These are phyloP conservation scores for Pseudopyrenochaeta lycopersici DNA, from an alignment of 2,329 filamentous ascomycete genomes.

Conservation along the genomic window DNA sequence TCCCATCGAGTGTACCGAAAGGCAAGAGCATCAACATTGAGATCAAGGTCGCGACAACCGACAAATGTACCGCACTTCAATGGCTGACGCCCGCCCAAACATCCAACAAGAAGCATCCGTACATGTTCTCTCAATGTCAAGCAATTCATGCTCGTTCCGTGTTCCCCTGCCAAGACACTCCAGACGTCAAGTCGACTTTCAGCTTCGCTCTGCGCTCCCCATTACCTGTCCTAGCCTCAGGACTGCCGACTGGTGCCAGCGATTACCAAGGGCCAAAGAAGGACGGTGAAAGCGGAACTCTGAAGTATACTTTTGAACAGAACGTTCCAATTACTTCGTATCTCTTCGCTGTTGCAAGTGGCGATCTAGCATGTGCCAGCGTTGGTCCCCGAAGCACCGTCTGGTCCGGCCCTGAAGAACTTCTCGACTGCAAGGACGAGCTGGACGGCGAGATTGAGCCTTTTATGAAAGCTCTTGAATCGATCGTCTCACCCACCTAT, in stretches of 20 bases:
- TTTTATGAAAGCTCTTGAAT: conserved; percentile 87
- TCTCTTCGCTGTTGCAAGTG: conserved; percentile 86
- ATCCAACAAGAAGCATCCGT: conserved; percentile 93
- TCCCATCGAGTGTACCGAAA: conserved; percentile 58
- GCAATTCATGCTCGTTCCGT: conserved; percentile 93
- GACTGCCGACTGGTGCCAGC: conserved; percentile 68
- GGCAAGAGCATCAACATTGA: conserved; percentile 59
- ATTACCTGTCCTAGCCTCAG: conserved; percentile 90
- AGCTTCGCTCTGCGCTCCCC: conserved; percentile 87
- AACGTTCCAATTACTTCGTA: conserved; percentile 93
- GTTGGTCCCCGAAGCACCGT: conserved; percentile 88
- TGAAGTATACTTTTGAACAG: conserved; percentile 86
- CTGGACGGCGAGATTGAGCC: conserved; percentile 90
- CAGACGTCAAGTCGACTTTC: conserved; percentile 95
- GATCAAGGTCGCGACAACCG: conserved; percentile 74
- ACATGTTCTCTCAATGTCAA: conserved; percentile 98
- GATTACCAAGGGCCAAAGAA: conserved; percentile 60
- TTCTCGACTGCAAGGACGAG: conserved; percentile 87
- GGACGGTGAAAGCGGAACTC: conserved; percentile 62
- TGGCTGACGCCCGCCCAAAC: conserved; percentile 96
- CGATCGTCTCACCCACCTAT: conserved; percentile 79
- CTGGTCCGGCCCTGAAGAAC: conserved; percentile 86
- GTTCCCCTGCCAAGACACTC: conserved; percentile 97
- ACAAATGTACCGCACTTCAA: conserved; percentile 89
- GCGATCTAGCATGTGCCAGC: conserved; percentile 84